Conservation (phyloP, 306 rosid genomes). For the Luffa aegyptiaca region DNA sequence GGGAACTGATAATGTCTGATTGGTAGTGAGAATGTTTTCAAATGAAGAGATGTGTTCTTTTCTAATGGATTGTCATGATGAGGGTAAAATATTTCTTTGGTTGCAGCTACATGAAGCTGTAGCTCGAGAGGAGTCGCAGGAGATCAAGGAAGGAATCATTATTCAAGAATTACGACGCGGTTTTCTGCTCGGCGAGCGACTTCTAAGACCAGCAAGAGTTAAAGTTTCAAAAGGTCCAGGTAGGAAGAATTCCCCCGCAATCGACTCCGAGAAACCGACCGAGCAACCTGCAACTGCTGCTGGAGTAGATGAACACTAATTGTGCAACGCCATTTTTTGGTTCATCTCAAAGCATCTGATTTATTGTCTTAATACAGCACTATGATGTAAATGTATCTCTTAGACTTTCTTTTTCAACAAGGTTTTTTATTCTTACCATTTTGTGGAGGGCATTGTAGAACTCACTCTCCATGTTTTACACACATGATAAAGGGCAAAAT, state of each 20-base stretch:
- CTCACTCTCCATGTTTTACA: background rate
- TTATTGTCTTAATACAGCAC: background rate
- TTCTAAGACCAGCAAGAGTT: constrained; percentile 81
- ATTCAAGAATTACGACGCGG: constrained; percentile 70
- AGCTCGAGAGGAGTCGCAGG: constrained; percentile 69
- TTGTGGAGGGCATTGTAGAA: background rate
- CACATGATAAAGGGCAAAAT: background rate
- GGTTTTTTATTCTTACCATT: background rate
- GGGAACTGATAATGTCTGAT: background rate
- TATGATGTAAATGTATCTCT: background rate
- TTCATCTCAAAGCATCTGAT: background rate
- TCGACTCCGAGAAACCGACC: constrained; percentile 21
- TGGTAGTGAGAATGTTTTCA: background rate
- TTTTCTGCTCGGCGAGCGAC: constrained; percentile 52
- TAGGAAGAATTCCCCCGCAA: constrained; percentile 24
- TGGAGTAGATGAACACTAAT: constrained; percentile 44
- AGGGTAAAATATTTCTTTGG: background rate
- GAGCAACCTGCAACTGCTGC: constrained; percentile 51
- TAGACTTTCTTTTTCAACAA: background rate
- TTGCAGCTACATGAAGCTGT: constrained; percentile 73
- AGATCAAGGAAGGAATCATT: constrained; percentile 68
- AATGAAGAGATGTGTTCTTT: background rate
- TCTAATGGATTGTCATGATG: background rate
- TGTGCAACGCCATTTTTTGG: background rate
- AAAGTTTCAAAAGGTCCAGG: constrained; percentile 79